Conservation (phyloP, 1,284 basidiomycete species). For the Trametes hirsuta region DNA sequence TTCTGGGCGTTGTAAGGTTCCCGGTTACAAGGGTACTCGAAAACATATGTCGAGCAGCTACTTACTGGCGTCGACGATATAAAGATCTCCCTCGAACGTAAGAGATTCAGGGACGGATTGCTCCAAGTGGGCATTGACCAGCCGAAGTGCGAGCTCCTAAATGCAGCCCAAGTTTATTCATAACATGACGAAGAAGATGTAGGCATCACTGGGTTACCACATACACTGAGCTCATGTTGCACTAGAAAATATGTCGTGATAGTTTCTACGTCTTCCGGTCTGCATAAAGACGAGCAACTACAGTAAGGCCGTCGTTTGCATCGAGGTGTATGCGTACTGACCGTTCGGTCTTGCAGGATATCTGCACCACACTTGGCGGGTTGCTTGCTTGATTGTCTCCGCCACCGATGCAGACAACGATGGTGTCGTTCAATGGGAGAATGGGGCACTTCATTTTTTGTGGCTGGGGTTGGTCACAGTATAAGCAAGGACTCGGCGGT, state of each 20-base stretch:
- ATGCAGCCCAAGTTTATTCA: background rate
- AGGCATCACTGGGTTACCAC: background rate
- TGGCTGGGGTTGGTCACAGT: background rate
- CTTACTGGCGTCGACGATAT: slow-evolving; percentile 28
- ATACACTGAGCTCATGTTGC: slow-evolving; percentile 30
- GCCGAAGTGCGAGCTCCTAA: slow-evolving; percentile 26
- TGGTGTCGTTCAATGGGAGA: slow-evolving; percentile 28
- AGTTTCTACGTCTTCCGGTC: slow-evolving; percentile 19
- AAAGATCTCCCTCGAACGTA: slow-evolving; percentile 22
- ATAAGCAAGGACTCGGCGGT: too few relatives aligned
- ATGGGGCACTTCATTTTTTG: background rate
- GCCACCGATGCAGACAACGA: slow-evolving; percentile 23
- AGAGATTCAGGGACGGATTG: slow-evolving; percentile 21
- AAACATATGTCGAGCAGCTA: background rate
- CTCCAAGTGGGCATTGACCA: slow-evolving; percentile 26
- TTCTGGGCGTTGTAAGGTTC: slow-evolving; percentile 10
- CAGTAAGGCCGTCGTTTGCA: background rate
- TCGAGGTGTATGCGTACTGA: slow-evolving; percentile 2
- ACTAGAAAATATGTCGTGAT: slow-evolving; percentile 27
- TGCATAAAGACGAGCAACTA: background rate
- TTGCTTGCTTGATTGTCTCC: background rate
- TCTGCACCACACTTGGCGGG: slow-evolving; percentile 20
- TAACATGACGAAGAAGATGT: background rate
- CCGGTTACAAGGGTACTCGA: background rate
- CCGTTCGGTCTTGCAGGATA: slow-evolving; percentile 26